phyloP scores from a whole-genome alignment of 805 yeast species.

The Yarrowia sp. region DNA sequence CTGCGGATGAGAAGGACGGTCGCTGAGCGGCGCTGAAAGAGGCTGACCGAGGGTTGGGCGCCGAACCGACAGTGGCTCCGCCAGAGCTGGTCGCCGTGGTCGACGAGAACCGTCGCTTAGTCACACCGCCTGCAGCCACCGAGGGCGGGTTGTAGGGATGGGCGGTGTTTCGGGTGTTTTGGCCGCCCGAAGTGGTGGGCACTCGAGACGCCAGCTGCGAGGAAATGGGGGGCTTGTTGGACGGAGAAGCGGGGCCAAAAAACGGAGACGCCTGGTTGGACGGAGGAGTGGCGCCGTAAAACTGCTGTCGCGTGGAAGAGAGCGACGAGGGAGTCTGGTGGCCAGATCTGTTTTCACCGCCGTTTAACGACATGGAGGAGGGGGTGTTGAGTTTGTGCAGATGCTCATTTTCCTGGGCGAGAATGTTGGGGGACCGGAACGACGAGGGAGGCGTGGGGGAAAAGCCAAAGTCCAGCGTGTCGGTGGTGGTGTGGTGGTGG shows the following conservation, averaged over 20 bases:
- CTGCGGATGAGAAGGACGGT: conserved; percentile 14
- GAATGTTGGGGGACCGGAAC: conserved; percentile 35
- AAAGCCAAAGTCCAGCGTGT: conserved; percentile 38
- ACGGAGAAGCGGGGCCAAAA: conserved; percentile 28
- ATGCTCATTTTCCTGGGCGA: conserved; percentile 24
- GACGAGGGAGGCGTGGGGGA: conserved; percentile 35
- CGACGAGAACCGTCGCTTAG: conserved; percentile 36
- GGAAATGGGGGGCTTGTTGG: conserved; percentile 18
- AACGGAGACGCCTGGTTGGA: conserved; percentile 37
- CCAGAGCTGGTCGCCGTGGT: background rate
- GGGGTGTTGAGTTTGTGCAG: conserved; percentile 29
- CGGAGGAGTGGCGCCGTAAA: conserved; percentile 33
- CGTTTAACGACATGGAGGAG: conserved; percentile 24
- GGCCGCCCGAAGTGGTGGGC: conserved; percentile 12
- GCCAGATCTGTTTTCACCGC: conserved; percentile 11
- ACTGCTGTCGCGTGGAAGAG: conserved; percentile 22
- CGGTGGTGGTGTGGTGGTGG: conserved; percentile 35
- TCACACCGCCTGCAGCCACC: background rate
- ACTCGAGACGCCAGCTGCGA: conserved; percentile 26
- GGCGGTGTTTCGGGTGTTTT: conserved; percentile 16
- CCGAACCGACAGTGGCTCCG: conserved; percentile 5
- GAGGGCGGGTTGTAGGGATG: conserved; percentile 30
- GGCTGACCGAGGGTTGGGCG: conserved; percentile 34
- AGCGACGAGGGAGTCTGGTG: conserved; percentile 26
- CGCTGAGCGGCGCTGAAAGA: conserved; percentile 27